phyloP scores from a whole-genome alignment of 108 stramenopile species.

The Nitzschia palea region DNA sequence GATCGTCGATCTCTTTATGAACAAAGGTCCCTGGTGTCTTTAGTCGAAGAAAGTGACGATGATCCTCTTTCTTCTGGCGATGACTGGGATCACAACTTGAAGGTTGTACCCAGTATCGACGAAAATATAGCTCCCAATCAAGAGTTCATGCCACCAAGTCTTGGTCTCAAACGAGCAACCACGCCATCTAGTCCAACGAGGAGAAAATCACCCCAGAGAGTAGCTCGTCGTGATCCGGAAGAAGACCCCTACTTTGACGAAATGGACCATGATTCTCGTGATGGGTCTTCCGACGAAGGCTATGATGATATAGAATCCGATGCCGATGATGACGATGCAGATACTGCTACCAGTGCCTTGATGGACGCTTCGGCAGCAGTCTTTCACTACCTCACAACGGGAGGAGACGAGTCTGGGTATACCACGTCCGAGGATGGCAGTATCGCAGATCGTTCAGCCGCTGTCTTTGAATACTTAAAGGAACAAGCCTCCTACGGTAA shows the following conservation, averaged over 20 bases:
- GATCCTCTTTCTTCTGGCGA: neutral
- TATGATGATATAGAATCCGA: neutral
- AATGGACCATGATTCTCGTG: neutral
- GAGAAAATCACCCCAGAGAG: neutral
- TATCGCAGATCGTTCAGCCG: slow-evolving; percentile 13
- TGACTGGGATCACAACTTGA: neutral
- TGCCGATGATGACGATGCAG: neutral
- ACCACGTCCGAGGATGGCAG: slow-evolving; percentile 11
- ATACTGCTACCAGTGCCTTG: neutral
- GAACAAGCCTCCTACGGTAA: slow-evolving; percentile 16
- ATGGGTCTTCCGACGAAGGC: neutral
- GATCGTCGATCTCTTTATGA: too few relatives aligned
- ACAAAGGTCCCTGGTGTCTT: too few relatives aligned
- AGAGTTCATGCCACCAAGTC: neutral
- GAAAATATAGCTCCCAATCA: neutral
- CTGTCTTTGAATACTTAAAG: slow-evolving; percentile 20
- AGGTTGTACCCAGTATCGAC: neutral
- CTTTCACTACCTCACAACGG: slow-evolving; percentile 17
- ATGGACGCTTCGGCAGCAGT: slow-evolving; percentile 35
- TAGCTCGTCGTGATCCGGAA: neutral
- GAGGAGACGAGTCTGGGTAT: neutral
- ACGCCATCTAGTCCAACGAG: too few relatives aligned
- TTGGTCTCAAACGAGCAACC: neutral
- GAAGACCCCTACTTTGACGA: neutral
- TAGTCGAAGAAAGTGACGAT: neutral